phyloP scores from a whole-genome alignment of 257 asterid species.

The Nicotiana noctiflora region DNA sequence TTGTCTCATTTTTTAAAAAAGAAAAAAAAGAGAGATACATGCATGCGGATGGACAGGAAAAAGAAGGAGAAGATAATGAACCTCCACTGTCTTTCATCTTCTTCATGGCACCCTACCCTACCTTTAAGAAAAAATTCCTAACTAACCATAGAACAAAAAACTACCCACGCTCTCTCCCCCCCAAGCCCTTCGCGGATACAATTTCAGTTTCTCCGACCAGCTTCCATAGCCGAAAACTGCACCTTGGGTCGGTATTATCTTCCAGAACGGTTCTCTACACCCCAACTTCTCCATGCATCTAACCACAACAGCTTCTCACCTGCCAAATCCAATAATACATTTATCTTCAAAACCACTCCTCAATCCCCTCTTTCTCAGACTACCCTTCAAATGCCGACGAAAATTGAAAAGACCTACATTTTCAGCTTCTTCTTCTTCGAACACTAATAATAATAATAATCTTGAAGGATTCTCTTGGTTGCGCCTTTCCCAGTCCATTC shows the following conservation, averaged over 20 bases:
- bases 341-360: background rate
- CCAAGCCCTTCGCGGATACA: background rate
- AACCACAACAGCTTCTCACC: background rate
- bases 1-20: no score
- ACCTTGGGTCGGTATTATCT: background rate
- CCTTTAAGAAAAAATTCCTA: no score
- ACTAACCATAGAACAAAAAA: no score
- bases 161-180: no score
- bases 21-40: no score
- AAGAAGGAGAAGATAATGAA: no score
- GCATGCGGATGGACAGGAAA: no score
- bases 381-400: constrained; percentile 16
- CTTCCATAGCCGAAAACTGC: background rate
- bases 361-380: constrained; percentile 2
- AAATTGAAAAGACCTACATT: constrained; percentile 23
- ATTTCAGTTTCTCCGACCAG: background rate
- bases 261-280: background rate
- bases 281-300: constrained; percentile 8
- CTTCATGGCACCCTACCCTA: no score
- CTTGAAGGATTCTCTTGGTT: constrained; percentile 70
- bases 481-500: constrained; percentile 50
- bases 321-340: background rate
- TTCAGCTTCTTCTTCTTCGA: constrained; percentile 51
- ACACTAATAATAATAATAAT: constrained; percentile 17
- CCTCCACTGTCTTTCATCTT: no score